phyloP scores from a whole-genome alignment of 805 yeast species.

The Metschnikowia similis region DNA sequence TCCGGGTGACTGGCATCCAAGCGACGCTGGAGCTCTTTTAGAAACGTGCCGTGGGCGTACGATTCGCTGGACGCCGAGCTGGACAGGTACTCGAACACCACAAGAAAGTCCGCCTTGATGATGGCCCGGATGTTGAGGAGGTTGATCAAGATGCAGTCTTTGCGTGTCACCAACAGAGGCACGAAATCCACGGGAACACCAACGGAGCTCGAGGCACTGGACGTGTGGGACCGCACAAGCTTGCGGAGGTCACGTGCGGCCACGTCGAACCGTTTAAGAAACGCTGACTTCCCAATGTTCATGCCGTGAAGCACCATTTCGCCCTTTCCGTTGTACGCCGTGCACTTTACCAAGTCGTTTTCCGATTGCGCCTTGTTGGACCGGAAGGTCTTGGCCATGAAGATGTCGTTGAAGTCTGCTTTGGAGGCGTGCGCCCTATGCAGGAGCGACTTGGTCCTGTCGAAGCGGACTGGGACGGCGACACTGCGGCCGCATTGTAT shows the following conservation, averaged over 20 bases:
- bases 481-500: background rate
- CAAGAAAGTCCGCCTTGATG: conserved; percentile 49
- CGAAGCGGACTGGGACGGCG: background rate
- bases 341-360: conserved; percentile 42
- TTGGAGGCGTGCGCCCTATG: background rate
- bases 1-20: conserved; percentile 29
- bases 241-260: conserved; percentile 58
- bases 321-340: conserved; percentile 47
- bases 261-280: conserved; percentile 43
- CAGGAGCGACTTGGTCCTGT: background rate
- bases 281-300: conserved; percentile 39
- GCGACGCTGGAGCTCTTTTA: conserved; percentile 39
- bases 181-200: conserved; percentile 44
- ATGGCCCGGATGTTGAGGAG: conserved; percentile 49
- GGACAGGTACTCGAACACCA: conserved; percentile 37
- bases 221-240: conserved; percentile 32
- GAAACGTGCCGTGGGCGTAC: conserved; percentile 39
- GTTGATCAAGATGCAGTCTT: conserved; percentile 44
- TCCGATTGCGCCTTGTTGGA: conserved; percentile 19
- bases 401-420: conserved; percentile 12
- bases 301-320: conserved; percentile 41
- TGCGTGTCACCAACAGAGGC: conserved; percentile 50
- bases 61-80: conserved; percentile 37
- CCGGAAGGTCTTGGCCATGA: conserved; percentile 16
- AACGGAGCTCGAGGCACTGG: conserved; percentile 1